Percentiles rank a stretch among this genome's conserved stretches.
Evolutionary conservation across 2,329 filamentous ascomycete species (phyloP).

Genomic region (Fusarium sp.): DNA sequence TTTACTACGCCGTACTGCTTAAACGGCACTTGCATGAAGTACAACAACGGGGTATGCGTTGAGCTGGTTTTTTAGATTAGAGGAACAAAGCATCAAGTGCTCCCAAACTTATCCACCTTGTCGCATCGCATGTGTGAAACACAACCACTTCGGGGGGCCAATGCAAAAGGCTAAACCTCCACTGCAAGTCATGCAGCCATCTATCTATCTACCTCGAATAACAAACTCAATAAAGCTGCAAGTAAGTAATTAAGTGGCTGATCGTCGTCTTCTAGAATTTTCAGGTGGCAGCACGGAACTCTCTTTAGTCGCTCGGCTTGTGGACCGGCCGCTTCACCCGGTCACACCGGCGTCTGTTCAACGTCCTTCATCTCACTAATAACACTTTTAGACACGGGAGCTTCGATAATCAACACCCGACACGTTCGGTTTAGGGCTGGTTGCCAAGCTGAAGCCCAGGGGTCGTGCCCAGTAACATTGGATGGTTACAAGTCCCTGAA

Average conservation of each 20-base stretch:
- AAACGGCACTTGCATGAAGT: conserved; percentile 27
- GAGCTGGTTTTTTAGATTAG: conserved; percentile 39
- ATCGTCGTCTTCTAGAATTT: conserved; percentile 38
- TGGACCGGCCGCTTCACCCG: conserved; percentile 8
- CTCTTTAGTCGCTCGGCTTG: conserved; percentile 22
- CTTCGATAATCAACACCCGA: conserved; percentile 9
- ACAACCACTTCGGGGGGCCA: conserved; percentile 7
- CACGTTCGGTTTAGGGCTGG: conserved; percentile 33
- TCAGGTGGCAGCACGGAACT: conserved; percentile 24
- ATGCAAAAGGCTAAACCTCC: conserved; percentile 25
- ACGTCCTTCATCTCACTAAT: conserved; percentile 40
- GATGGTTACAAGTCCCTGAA: conserved; percentile 16
- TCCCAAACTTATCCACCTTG: conserved; percentile 35
- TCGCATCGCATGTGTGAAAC: conserved; percentile 34
- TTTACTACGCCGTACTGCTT: conserved; percentile 27
- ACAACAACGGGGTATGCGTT: conserved; percentile 16
- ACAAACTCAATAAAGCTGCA: background rate
- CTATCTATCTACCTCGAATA: background rate
- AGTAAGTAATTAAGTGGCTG: conserved; percentile 17
- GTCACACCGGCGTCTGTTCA: background rate
- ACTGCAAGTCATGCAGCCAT: conserved; percentile 21
- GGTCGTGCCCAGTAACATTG: conserved; percentile 2
- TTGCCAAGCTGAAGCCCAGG: conserved; percentile 15
- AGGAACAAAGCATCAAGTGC: conserved; percentile 37
- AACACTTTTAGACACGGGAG: conserved; percentile 1